phyloP scores from a whole-genome alignment of 352 stramenopile genomes.

The Phytophthora ramorum region DNA sequence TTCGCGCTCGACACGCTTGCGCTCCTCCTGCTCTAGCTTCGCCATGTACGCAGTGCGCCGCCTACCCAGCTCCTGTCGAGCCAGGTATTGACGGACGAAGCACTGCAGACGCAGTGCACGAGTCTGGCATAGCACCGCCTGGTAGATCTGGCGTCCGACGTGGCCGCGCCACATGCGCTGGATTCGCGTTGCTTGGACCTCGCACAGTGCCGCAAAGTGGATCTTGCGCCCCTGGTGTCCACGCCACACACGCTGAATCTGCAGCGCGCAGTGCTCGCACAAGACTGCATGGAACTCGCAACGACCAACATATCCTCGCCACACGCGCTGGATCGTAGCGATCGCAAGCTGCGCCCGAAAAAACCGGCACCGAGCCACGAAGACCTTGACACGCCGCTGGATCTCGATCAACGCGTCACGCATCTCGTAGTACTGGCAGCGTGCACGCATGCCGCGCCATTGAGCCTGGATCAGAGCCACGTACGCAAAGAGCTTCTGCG shows the following conservation, averaged over 20 bases:
- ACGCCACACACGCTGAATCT: slow-evolving; percentile 59
- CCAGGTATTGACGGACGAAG: slow-evolving; percentile 44
- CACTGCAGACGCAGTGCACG: slow-evolving; percentile 62
- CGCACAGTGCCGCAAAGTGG: slow-evolving; percentile 30
- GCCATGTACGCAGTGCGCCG: slow-evolving; percentile 49
- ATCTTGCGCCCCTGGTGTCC: slow-evolving; percentile 39
- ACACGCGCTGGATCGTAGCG: slow-evolving; percentile 47
- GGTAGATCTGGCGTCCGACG: slow-evolving; percentile 44
- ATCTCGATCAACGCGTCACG: slow-evolving; percentile 49
- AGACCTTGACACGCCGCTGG: slow-evolving; percentile 58
- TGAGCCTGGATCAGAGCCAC: slow-evolving; percentile 68
- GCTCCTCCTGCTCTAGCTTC: slow-evolving; percentile 42
- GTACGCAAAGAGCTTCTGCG: slow-evolving; percentile 71
- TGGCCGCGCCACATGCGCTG: slow-evolving; percentile 57
- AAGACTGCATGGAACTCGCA: slow-evolving; percentile 40
- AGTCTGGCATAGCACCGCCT: slow-evolving; percentile 40
- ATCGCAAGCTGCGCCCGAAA: slow-evolving; percentile 30
- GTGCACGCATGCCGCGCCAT: slow-evolving; percentile 60
- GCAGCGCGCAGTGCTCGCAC: slow-evolving; percentile 41
- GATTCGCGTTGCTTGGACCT: slow-evolving; percentile 50
- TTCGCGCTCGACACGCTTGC: slow-evolving; percentile 41
- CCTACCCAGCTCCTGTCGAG: slow-evolving; percentile 41
- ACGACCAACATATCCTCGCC: slow-evolving; percentile 48
- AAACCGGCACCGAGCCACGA: slow-evolving; percentile 48
- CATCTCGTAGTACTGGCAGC: slow-evolving; percentile 43